Percentiles rank a stretch among this genome's conserved stretches.
These are phyloP conservation scores for Niveomyces coronatus DNA, from an alignment of 2,329 filamentous ascomycete genomes.

Conservation along the genomic window DNA sequence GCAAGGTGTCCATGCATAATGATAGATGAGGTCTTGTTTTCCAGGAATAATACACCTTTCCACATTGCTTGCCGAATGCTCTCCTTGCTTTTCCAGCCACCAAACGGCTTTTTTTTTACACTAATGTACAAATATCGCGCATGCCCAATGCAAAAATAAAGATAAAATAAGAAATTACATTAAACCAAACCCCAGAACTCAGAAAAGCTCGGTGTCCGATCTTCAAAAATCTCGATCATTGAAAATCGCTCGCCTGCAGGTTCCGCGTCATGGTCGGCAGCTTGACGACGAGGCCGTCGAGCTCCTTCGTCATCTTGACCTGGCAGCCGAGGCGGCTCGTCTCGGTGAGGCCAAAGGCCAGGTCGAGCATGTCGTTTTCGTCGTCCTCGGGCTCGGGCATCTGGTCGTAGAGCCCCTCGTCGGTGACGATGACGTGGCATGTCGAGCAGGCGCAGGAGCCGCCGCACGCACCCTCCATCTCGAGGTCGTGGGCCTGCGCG, in stretches of 20 bases:
- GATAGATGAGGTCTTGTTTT: too few relatives aligned
- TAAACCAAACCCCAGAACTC: not conserved
- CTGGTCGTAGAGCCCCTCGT: constrained; percentile 63
- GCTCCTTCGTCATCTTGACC: constrained; percentile 79
- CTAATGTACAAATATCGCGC: constrained; percentile 6
- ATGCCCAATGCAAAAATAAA: constrained; percentile 4
- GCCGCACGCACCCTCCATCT: constrained; percentile 98
- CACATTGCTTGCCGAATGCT: too few relatives aligned
- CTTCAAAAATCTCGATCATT: constrained; percentile 16
- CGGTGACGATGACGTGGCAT: constrained; percentile 77
- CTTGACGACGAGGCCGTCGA: constrained; percentile 77
- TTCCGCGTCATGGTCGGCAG: constrained; percentile 93
- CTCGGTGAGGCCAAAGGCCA: constrained; percentile 84
- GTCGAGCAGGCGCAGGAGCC: constrained; percentile 90
- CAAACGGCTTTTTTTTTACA: constrained; percentile 5
- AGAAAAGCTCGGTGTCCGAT: not conserved
- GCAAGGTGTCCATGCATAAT: too few relatives aligned
- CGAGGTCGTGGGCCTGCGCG: constrained; percentile 85
- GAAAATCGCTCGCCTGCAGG: constrained; percentile 88
- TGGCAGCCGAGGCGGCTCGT: constrained; percentile 79
- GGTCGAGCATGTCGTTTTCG: constrained; percentile 83
- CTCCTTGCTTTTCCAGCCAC: not conserved
- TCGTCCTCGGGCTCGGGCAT: constrained; percentile 71
- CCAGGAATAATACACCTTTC: too few relatives aligned
- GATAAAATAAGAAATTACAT: not conserved